A percentile compares a stretch with the other conserved stretches of the same genome.
These are phyloP conservation scores for Solanum stenotomum DNA, from an alignment of 257 asterid species.

Conservation along the genomic window DNA sequence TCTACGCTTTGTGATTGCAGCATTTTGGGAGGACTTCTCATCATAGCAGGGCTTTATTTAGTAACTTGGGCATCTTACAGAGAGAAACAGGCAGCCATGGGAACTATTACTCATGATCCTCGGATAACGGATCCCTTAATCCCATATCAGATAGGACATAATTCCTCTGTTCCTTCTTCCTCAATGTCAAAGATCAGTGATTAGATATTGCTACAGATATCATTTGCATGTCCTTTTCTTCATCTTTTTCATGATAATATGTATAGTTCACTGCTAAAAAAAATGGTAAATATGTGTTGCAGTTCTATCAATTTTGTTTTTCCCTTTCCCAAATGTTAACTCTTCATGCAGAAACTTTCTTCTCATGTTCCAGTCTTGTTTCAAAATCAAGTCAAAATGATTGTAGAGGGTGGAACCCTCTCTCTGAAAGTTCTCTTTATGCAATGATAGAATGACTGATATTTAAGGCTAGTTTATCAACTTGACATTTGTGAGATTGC, in stretches of 20 bases:
- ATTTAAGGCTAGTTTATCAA: neutral
- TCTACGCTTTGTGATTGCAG: slow-evolving; percentile 23
- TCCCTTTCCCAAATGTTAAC: no score
- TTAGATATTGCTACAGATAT: slow-evolving; percentile 8
- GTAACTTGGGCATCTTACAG: slow-evolving; percentile 89
- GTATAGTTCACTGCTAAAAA: neutral
- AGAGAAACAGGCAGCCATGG: slow-evolving; percentile 34
- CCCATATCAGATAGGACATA: slow-evolving; percentile 43
- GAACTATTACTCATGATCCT: slow-evolving; percentile 17
- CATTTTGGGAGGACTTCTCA: slow-evolving; percentile 76
- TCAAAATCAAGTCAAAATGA: no score
- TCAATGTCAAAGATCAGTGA: slow-evolving; percentile 43
- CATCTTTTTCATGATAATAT: neutral
- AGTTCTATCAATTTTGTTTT: neutral
- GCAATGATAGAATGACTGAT: neutral
- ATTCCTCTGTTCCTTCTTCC: slow-evolving; percentile 51
- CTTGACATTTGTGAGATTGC: neutral
- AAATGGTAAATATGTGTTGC: neutral
- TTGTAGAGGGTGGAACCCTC: neutral
- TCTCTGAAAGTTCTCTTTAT: neutral
- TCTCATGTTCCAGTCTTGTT: no score
- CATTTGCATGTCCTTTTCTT: neutral
- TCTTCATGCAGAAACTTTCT: no score
- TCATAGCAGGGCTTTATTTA: slow-evolving; percentile 80
- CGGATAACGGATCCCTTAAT: slow-evolving; percentile 42